Conservation (phyloP, 495 filamentous ascomycete species). For the Ascodesmis nigricans region DNA sequence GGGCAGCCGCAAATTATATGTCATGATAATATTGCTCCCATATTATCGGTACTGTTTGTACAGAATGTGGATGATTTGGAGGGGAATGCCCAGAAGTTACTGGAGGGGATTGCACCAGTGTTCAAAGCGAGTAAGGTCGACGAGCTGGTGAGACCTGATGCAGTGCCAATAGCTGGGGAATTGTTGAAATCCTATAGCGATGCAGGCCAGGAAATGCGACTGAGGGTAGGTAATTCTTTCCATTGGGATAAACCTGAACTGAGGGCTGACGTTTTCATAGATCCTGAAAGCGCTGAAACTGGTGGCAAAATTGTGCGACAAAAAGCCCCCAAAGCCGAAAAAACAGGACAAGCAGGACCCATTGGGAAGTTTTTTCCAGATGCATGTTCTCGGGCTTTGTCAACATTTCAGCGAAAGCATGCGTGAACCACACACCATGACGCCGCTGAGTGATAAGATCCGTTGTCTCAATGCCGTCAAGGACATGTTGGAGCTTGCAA, state of each 20-base stretch:
- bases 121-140: constrained; percentile 44
- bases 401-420: constrained; percentile 59
- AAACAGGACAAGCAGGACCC: constrained; percentile 24
- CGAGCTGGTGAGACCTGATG: constrained; percentile 51
- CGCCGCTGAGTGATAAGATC: constrained; percentile 43
- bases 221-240: constrained; percentile 26
- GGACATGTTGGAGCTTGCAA: constrained; percentile 61
- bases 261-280: constrained; percentile 19
- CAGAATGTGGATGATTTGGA: constrained; percentile 48
- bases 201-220: constrained; percentile 36
- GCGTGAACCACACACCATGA: constrained; percentile 37
- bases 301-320: constrained; percentile 41
- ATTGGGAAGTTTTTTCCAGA: constrained; percentile 60
- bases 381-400: constrained; percentile 73
- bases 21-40: constrained; percentile 46
- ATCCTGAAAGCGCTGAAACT: constrained; percentile 40
- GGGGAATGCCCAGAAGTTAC: constrained; percentile 39
- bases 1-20: constrained; percentile 11
- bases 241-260: not conserved
- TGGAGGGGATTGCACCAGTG: constrained; percentile 41
- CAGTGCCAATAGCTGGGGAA: constrained; percentile 51
- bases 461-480: constrained; percentile 62
- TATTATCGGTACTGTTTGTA: constrained; percentile 53
- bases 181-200: constrained; percentile 66
- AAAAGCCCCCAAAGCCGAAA: constrained; percentile 34